A percentile compares a stretch with the other conserved stretches of the same genome.
Conservation (phyloP, 176 grass and related monocot species). For the Carex littledalei region DNA sequence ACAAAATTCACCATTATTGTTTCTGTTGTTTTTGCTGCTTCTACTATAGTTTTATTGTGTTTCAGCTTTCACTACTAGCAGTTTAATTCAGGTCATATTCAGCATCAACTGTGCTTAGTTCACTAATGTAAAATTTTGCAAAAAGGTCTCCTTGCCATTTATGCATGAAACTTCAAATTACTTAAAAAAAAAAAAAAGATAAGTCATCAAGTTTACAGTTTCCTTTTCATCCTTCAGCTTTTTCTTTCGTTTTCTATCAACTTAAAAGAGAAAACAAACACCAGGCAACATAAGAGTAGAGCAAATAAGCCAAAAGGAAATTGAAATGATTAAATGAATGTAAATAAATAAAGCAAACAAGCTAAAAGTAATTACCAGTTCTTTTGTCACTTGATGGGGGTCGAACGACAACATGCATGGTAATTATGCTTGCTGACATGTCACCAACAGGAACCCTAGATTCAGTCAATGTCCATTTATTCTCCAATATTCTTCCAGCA, state of each 20-base stretch:
- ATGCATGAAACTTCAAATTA: background rate
- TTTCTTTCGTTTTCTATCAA: background rate
- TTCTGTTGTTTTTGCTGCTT: background rate
- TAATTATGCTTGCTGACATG: slow-evolving; percentile 59
- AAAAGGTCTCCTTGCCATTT: background rate
- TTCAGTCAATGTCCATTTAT: slow-evolving; percentile 59
- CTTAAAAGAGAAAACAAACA: background rate
- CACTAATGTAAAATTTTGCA: background rate
- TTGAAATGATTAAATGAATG: slow-evolving; percentile 17
- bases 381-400: slow-evolving; percentile 52
- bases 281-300: background rate
- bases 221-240: background rate
- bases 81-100: background rate
- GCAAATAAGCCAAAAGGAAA: background rate
- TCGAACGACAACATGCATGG: slow-evolving; percentile 87
- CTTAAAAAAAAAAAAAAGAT: background rate
- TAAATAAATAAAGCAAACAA: slow-evolving; percentile 2
- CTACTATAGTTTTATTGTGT: background rate
- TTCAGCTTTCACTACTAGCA: background rate
- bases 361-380: slow-evolving; percentile 41
- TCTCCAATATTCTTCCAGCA: slow-evolving; percentile 81
- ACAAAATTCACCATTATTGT: background rate
- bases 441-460: slow-evolving; percentile 73
- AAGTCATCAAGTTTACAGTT: background rate
- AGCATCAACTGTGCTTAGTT: background rate